Percentiles rank a stretch among this genome's conserved stretches.
phyloP scores from a whole-genome alignment of 2,329 filamentous ascomycete genomes.

The Venturia pyrina region DNA sequence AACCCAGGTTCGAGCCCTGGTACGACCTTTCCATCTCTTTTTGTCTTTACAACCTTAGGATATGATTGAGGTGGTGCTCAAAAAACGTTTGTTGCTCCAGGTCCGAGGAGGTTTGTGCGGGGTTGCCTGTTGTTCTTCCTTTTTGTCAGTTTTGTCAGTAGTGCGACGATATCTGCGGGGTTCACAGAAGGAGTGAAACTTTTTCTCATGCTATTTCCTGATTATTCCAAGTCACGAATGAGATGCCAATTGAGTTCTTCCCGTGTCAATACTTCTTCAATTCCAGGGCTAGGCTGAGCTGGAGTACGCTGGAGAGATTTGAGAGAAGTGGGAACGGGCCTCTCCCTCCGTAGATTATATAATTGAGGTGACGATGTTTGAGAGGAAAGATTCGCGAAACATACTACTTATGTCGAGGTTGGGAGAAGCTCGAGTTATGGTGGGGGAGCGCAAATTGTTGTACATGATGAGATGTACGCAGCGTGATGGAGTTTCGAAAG shows the following conservation, averaged over 20 bases:
- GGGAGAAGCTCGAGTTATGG: not conserved
- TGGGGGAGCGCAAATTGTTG: not conserved
- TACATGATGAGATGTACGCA: not conserved
- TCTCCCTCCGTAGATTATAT: not conserved
- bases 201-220: no score
- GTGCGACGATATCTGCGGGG: no score
- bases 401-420: not conserved
- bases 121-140: no score
- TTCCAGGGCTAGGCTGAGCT: not conserved
- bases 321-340: not conserved
- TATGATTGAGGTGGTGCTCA: no score
- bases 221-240: no score
- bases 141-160: no score
- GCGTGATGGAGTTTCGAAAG: not conserved
- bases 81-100: no score
- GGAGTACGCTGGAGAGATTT: not conserved
- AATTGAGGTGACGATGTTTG: not conserved
- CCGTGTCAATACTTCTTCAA: not conserved
- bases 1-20: slow-evolving; percentile 1
- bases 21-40: not conserved
- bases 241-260: not conserved
- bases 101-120: no score
- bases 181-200: no score
- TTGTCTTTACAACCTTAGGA: no score
- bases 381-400: not conserved